Evolutionary conservation across 2,329 filamentous ascomycete genomes (phyloP).

Genomic region (Lasiodiplodia sp.): DNA sequence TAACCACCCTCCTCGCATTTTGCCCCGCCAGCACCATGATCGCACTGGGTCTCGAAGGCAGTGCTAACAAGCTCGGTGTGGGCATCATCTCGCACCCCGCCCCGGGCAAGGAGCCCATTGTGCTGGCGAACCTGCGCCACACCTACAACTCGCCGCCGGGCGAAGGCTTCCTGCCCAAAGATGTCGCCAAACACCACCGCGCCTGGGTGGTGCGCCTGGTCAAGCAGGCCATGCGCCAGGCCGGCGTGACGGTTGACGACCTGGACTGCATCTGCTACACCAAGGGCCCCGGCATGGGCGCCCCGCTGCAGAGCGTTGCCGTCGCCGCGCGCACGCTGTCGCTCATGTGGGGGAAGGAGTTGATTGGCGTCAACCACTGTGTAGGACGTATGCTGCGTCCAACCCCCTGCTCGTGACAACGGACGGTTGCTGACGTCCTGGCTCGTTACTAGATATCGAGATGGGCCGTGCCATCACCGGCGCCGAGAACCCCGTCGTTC

Average conservation of each 20-base stretch:
- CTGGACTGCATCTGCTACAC: slow-evolving; percentile 96
- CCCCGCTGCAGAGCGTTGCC: slow-evolving; percentile 85
- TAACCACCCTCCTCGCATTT: background rate
- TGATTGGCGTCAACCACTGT: slow-evolving; percentile 97
- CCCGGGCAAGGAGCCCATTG: slow-evolving; percentile 52
- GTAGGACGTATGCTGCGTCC: slow-evolving; percentile 71
- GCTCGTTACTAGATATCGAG: slow-evolving; percentile 72
- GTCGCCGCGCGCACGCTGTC: slow-evolving; percentile 82
- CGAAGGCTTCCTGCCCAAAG: slow-evolving; percentile 93
- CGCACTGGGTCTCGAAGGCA: slow-evolving; percentile 83
- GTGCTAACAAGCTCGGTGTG: slow-evolving; percentile 96
- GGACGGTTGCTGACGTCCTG: background rate
- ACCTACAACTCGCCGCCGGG: slow-evolving; percentile 93
- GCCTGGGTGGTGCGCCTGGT: slow-evolving; percentile 83
- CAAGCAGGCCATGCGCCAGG: slow-evolving; percentile 76
- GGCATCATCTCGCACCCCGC: slow-evolving; percentile 84
- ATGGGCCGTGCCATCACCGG: slow-evolving; percentile 96
- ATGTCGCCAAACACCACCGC: slow-evolving; percentile 92
- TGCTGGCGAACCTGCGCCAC: slow-evolving; percentile 93
- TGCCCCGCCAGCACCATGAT: slow-evolving; percentile 58
- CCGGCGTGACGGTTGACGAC: slow-evolving; percentile 61
- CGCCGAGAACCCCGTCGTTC: slow-evolving; percentile 87
- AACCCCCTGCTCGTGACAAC: background rate
- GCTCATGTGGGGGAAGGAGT: slow-evolving; percentile 84
- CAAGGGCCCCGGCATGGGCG: slow-evolving; percentile 94